phyloP scores from a whole-genome alignment of 768 basidiomycete species.

The Pulveroboletus frians region DNA sequence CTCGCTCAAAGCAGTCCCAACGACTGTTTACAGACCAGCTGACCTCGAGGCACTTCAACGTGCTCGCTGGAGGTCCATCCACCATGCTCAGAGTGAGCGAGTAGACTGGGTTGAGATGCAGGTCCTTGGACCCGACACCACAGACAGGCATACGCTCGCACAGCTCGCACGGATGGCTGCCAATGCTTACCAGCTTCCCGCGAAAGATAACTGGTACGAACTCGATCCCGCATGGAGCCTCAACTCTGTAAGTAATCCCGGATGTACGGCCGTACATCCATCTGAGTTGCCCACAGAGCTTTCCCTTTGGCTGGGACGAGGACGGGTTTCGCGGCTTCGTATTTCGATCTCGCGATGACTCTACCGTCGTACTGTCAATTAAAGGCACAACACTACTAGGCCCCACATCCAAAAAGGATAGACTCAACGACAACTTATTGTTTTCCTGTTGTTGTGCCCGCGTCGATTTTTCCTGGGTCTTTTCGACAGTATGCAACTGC shows the following conservation, averaged over 20 bases:
- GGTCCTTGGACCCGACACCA: slow-evolving; percentile 70
- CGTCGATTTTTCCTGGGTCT: slow-evolving; percentile 82
- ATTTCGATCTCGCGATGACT: slow-evolving; percentile 72
- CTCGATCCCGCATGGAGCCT: slow-evolving; percentile 69
- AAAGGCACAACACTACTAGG: slow-evolving; percentile 87
- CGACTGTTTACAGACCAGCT: slow-evolving; percentile 56
- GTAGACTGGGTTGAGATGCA: slow-evolving; percentile 66
- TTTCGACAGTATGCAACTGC: slow-evolving; percentile 85
- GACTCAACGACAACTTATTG: slow-evolving; percentile 85
- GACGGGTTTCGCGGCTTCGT: slow-evolving; percentile 90
- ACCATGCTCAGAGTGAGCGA: slow-evolving; percentile 42
- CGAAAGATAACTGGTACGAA: slow-evolving; percentile 75
- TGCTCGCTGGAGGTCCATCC: slow-evolving; percentile 50
- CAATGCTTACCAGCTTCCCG: slow-evolving; percentile 81
- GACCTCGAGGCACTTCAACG: slow-evolving; percentile 46
- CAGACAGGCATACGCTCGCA: slow-evolving; percentile 71
- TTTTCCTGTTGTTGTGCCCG: slow-evolving; percentile 94
- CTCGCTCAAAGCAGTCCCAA: slow-evolving; percentile 40
- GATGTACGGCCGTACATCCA: not conserved
- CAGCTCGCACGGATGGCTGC: slow-evolving; percentile 85
- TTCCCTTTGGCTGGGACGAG: slow-evolving; percentile 74
- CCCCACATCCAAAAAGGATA: slow-evolving; percentile 85
- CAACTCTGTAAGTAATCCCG: slow-evolving; percentile 33
- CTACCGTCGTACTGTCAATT: slow-evolving; percentile 81
- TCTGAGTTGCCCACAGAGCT: slow-evolving; percentile 45